Evolutionary conservation across 2,329 filamentous ascomycete genomes (phyloP), one percentile per base, ranked within the genome.

Genomic region (Penicillium sp.): DNA sequence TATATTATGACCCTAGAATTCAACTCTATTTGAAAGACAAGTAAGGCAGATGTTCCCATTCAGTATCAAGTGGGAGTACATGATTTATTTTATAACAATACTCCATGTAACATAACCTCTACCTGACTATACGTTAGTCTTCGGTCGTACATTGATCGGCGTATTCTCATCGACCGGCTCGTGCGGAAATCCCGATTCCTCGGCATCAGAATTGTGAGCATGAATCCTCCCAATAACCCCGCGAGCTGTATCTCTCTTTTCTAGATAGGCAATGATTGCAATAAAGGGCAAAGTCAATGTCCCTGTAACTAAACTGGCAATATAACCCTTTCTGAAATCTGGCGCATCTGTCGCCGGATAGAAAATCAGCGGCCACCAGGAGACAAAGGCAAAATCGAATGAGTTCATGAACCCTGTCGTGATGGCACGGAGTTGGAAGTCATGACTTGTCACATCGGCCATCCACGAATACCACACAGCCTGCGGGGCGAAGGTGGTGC

Each of bases 401-500:
- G 73, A 75, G 53, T 77, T 77, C 74, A 76, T 76, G 46, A 75
- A 76, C 0, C 75, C 75, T 0, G 76, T 79, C 2, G 76, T 77
- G 43, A 79, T 76, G 1, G 76, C 76, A 0, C 76, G 68, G 2
- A 79, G 67, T 41, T 78, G 76, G 7, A 79, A 62, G 50, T 69
- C 67, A 26, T 69, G 66, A n/a, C 58, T 53, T 6, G 67, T 69
- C 4, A 69, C 60, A 25, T 79, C 76, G 0, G 76, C 76, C 74
- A 79, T 77, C 77, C 77, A 79, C 0, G 74, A 73, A 57, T 79
- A 79, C 77, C 77, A 79, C 18, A 79, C 63, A 4, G 77, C 77
- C 53, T 79, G 77, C 1, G 76, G 77, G 2, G 77, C 76, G 51
- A 75, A 79, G 0, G 75, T 77, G 0, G 77, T 78, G 3, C 77